Percentiles rank a stretch among this genome's conserved stretches.
phyloP scores from a whole-genome alignment of 192 early-diverging fungal genomes.

The Pilaira anomala region DNA sequence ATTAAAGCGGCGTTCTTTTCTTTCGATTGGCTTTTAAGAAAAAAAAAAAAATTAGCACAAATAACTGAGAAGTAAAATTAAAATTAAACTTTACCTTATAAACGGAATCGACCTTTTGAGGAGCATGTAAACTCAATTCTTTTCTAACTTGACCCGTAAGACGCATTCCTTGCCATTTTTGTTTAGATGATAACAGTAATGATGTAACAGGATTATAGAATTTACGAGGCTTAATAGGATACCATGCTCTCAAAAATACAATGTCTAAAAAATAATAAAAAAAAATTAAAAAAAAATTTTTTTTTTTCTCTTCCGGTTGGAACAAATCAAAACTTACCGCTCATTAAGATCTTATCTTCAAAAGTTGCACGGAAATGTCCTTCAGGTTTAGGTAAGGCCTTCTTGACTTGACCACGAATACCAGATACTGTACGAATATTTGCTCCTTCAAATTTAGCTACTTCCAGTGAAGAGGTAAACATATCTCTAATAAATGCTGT shows the following conservation, averaged over 20 bases:
- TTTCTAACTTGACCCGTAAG: constrained; percentile 81
- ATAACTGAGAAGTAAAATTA: not conserved
- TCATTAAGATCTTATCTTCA: constrained; percentile 95
- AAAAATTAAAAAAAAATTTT: constrained; percentile 1
- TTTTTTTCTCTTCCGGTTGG: not conserved
- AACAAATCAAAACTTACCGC: constrained; percentile 48
- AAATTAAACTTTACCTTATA: constrained; percentile 61
- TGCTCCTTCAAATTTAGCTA: constrained; percentile 98
- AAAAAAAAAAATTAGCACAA: not conserved
- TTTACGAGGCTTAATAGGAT: constrained; percentile 90
- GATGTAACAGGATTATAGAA: constrained; percentile 99
- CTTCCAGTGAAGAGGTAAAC: constrained; percentile 94
- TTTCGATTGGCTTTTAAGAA: constrained; percentile 61
- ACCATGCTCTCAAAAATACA: constrained; percentile 96
- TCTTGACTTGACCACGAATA: constrained; percentile 97
- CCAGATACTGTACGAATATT: constrained; percentile 93
- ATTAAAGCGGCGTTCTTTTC: constrained; percentile 76
- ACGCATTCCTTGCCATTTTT: constrained; percentile 85
- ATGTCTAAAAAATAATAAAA: constrained; percentile 64
- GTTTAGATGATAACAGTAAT: constrained; percentile 72
- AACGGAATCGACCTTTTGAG: constrained; percentile 77
- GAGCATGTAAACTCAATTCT: constrained; percentile 59
- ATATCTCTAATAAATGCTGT: constrained; percentile 98
- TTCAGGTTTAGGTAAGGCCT: constrained; percentile 75
- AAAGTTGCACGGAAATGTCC: constrained; percentile 96